These are phyloP conservation scores for Ustilago sp. DNA, from an alignment of 1,284 basidiomycete genomes.

Conservation along the genomic window DNA sequence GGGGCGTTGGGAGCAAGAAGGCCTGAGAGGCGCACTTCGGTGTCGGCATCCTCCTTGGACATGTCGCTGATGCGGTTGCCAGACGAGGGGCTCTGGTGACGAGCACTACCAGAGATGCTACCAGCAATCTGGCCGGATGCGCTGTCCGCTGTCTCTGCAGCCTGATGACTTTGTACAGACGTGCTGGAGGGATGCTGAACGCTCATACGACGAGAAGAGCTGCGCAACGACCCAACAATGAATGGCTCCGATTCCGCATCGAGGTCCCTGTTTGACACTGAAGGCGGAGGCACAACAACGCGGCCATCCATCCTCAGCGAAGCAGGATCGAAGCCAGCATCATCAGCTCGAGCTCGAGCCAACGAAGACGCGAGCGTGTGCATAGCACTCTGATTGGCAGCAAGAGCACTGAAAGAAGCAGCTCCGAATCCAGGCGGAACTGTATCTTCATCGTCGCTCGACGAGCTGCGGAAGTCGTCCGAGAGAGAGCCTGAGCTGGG, in stretches of 20 bases:
- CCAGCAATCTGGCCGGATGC: conserved; percentile 6
- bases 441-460: conserved; percentile 42
- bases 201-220: conserved; percentile 44
- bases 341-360: conserved; percentile 41
- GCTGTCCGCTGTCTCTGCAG: conserved; percentile 7
- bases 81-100: conserved; percentile 41
- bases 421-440: conserved; percentile 51
- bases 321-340: conserved; percentile 56
- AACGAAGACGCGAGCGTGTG: conserved; percentile 36
- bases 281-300: conserved; percentile 34
- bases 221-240: conserved; percentile 44
- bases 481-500: conserved; percentile 32
- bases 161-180: conserved; percentile 14
- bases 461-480: conserved; percentile 42
- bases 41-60: conserved; percentile 51
- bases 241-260: conserved; percentile 34
- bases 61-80: conserved; percentile 49
- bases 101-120: conserved; percentile 16
- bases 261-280: conserved; percentile 24
- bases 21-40: conserved; percentile 53
- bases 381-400: conserved; percentile 52
- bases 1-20: conserved; percentile 63
- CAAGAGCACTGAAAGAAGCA: conserved; percentile 55
- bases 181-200: conserved; percentile 29
- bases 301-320: conserved; percentile 58